phyloP scores from a whole-genome alignment of 305 asterid species.

The Solanum hybrid region DNA sequence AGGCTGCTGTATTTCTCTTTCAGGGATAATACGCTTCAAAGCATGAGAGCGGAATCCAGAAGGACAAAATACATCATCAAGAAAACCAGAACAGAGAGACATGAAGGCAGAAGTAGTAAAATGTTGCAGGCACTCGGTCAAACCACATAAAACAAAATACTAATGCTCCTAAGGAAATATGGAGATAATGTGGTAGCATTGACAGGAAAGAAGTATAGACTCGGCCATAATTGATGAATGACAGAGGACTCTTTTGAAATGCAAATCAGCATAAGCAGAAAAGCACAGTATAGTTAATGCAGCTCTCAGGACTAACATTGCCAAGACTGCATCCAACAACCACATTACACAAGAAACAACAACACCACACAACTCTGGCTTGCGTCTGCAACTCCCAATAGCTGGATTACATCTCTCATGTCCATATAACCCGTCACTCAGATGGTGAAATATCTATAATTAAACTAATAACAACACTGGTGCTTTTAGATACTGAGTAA shows the following conservation, averaged over 20 bases:
- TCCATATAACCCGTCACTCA: not conserved
- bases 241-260: not conserved
- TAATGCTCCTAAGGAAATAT: not conserved
- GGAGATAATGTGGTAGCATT: not conserved
- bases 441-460: not conserved
- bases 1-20: not conserved
- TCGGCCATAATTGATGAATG: not conserved
- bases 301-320: not conserved
- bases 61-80: not conserved
- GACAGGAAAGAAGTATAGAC: not conserved
- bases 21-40: not conserved
- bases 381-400: not conserved
- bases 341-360: not conserved
- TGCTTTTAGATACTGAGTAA: not conserved
- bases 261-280: slow-evolving; percentile 2
- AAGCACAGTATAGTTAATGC: not conserved
- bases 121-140: not conserved
- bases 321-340: not conserved
- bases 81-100: not conserved
- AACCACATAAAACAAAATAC: not conserved
- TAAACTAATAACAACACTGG: not conserved
- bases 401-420: not conserved
- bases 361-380: not conserved
- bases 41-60: not conserved
- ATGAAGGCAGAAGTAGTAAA: not conserved